Evolutionary conservation across 2,329 filamentous ascomycete species (phyloP), one percentile per base, ranked within the genome.

Genomic region (Phialemonium atrogriseum): DNA sequence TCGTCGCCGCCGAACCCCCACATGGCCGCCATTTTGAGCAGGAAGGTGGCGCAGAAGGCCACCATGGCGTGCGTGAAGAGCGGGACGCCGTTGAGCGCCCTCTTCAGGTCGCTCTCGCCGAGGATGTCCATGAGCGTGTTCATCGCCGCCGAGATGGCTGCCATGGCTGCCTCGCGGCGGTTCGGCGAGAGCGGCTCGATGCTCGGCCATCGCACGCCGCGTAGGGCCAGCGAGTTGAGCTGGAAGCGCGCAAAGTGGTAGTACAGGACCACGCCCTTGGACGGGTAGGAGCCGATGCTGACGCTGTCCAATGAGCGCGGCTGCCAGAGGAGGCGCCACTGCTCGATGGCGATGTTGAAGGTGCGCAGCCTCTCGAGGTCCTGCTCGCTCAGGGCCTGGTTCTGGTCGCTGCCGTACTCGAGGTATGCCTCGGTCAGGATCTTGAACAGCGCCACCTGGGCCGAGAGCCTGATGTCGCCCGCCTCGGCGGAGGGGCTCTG

Each of bases 151-250:
- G 49, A 62, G 45, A 58, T 67, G 4, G 50, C 54, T 15, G 47
- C 55, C 3, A 37, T 43, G 19, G 36, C 40, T 24, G 37, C 35
- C 17, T 43, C 40, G 27, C 39, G 38, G 19, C 40, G 31, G 20
- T 43, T 36, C 4, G 38, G 37, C 24, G 40, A 43, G 8, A 43
- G 31, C 9, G 63, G 32, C 38, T 61, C 57, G 61, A 66, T 46
- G 38, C 54, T 23, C n/a, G n/a, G n/a, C n/a, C n/a, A n/a, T n/a
- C n/a, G n/a, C 45, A 51, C 36, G 42, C 76, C 81, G 0, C 60
- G 58, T 1, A 56, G 65, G 13, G 60, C 37, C 12, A 43, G 60
- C 16, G 75, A 42, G 36, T 55, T 58, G 28, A 60, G 44, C 34
- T 60, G 56, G n/a, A 60, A 41, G 35, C 57, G 56, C 16, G 53